Percentiles rank a stretch among this genome's conserved stretches.
Conservation (phyloP, 495 filamentous ascomycete genomes). For the Evernia prunastri region DNA sequence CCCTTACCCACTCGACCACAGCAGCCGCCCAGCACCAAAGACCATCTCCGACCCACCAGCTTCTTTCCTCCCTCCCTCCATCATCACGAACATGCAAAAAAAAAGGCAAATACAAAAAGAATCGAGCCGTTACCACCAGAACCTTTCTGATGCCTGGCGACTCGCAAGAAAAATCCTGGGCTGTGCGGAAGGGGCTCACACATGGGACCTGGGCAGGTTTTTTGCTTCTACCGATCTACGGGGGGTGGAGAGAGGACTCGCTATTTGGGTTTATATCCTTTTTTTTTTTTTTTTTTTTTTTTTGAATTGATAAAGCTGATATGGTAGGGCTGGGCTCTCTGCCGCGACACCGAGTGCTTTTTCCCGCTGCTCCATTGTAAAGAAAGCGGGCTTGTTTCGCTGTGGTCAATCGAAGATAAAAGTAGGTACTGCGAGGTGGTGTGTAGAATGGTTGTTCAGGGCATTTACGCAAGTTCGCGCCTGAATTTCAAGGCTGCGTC, state of each 20-base stretch:
- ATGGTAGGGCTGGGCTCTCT: neutral
- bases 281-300: no score
- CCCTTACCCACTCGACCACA: neutral
- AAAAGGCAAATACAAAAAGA: constrained; percentile 4
- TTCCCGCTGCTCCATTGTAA: no score
- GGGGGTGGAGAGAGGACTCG: neutral
- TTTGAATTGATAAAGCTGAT: no score
- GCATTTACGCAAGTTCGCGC: no score
- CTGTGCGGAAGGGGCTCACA: neutral
- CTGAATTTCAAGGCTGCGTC: no score
- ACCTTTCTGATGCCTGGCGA: neutral
- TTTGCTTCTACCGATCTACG: constrained; percentile 3
- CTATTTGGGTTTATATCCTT: neutral
- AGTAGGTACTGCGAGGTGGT: no score
- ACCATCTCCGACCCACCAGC: neutral
- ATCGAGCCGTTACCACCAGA: constrained; percentile 30
- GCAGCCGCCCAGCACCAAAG: neutral
- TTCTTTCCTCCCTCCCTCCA: neutral
- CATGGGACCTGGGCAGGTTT: constrained; percentile 4
- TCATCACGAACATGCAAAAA: neutral
- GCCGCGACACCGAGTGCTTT: neutral
- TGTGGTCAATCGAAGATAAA: no score
- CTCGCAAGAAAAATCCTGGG: neutral
- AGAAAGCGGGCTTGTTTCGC: no score
- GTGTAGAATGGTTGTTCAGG: no score